Percentiles rank a stretch among this genome's conserved stretches.
phyloP scores from a whole-genome alignment of 768 basidiomycete genomes.

The Lentinula guzmanii region DNA sequence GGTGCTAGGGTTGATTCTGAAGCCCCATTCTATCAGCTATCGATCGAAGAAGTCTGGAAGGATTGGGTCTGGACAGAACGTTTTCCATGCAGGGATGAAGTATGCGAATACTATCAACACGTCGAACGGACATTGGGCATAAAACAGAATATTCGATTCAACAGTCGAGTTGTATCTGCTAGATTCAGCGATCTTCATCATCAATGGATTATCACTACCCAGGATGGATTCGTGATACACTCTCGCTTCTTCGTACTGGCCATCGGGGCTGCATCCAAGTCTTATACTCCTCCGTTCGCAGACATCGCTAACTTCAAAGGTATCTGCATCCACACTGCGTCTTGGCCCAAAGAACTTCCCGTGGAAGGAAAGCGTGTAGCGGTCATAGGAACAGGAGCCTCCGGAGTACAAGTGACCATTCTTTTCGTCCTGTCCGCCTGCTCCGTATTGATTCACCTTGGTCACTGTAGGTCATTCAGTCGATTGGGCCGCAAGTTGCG shows the following conservation, averaged over 20 bases:
- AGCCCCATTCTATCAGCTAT: slow-evolving; percentile 18
- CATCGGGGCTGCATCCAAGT: slow-evolving; percentile 19
- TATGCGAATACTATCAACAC: slow-evolving; percentile 18
- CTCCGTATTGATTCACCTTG: neutral
- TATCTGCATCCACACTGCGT: slow-evolving; percentile 15
- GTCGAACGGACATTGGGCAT: slow-evolving; percentile 20
- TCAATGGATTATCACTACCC: slow-evolving; percentile 17
- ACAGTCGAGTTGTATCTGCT: slow-evolving; percentile 17
- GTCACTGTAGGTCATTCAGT: slow-evolving; percentile 10
- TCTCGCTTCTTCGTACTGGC: slow-evolving; percentile 18
- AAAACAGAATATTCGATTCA: slow-evolving; percentile 16
- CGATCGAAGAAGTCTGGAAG: slow-evolving; percentile 19
- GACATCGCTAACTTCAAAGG: slow-evolving; percentile 20
- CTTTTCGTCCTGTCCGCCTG: neutral
- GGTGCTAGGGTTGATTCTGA: slow-evolving; percentile 22
- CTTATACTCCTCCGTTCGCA: slow-evolving; percentile 14
- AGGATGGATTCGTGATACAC: slow-evolving; percentile 11
- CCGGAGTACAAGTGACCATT: slow-evolving; percentile 16
- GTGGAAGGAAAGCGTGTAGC: slow-evolving; percentile 18
- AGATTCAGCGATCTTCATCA: slow-evolving; percentile 13
- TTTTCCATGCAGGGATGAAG: slow-evolving; percentile 9
- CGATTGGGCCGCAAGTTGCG: slow-evolving; percentile 12
- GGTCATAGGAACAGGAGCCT: slow-evolving; percentile 21
- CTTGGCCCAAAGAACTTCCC: slow-evolving; percentile 16
- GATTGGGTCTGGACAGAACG: slow-evolving; percentile 15